Evolutionary conservation across 352 stramenopile genomes (phyloP), one percentile per base, ranked within the genome.

Genomic region (Globisporangium yorkense): DNA sequence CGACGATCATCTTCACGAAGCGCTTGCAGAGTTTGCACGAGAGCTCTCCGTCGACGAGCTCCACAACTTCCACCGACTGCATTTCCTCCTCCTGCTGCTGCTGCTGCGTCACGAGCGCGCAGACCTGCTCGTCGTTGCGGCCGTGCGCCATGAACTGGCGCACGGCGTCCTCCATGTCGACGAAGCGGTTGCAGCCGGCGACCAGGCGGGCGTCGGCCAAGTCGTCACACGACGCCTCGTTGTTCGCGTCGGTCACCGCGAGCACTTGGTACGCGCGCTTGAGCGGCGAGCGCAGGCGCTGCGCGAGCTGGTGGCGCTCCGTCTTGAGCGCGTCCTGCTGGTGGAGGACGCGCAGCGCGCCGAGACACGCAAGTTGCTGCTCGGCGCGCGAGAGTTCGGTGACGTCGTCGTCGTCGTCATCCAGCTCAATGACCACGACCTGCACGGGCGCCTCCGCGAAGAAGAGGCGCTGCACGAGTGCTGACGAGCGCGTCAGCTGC

Each of bases 21-120:
- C 77, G 73, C 59, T 88, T 69, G 71, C 82, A 92, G 47, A 92
- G 68, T 58, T 84, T 84, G 57, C 82, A 92, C 47, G 77, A 82
- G 29, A 89, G 48, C 16, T 84, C 68, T 40, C 56, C 52, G 18
- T 53, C 60, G 16, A 75, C 67, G 44, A 68, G 24, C n/a, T 74
- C 60, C 15, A 51, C 51, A 3, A 61, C 37, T 51, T 62, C 54
- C 9, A 55, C 54, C 52, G 51, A 20, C 29, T 57, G 47, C 29
- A 50, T 18, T 47, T 47, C 20, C 6, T 47, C 41, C 5, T 24
- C 40, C 3, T 20, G 13, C n/a, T 45, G 13, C 13, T 20, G 44
- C 44, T 53, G 29, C 16, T 39, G 18, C 5, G 31, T 56, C 8
- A 67, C 53, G 21, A 69, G 49, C 41, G 77, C 72, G 37, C 80